Base-by-base conservation (phyloP, 1,284 basidiomycete genomes). In the Microbotryomycetes sp. region DNA sequence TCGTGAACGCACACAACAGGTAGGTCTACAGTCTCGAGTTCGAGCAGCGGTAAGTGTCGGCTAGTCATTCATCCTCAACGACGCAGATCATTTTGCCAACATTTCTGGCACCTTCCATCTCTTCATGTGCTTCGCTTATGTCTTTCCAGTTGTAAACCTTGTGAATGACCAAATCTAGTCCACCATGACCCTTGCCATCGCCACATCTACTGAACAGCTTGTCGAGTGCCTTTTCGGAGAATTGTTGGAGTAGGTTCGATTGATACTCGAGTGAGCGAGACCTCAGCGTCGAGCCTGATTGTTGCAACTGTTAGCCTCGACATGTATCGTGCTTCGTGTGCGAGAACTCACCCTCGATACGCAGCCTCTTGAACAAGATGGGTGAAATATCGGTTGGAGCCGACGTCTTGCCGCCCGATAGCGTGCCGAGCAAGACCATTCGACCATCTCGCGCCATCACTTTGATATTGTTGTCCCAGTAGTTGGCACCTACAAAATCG, bases 61-160 rank as follows among this genome's bases (percentile, higher is more conserved):
- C n/a, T n/a, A 49, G 23, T 49, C 30, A 12, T 19, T 25, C n/a
- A 29, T 19, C 30, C 54, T 51, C 23, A 67, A 45, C 56, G n/a
- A 54, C 60, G 45, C 62, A 64, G 6, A 66, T 56, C 29, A 79
- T 80, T 76, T 83, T 83, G 23, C 81, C 81, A 36, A 77, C 78
- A 68, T 82, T 96, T 73, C 84, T 85, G 74, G 93, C 89, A 49
- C 80, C 84, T 72, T 87, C 85, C 88, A 97, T 93, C 77, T 89
- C 87, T 63, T 83, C 81, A 69, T 93, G 91, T 1, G 91, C 92
- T 52, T 84, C 83, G 69, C 85, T 83, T 60, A 96, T 90, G 62
- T 90, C 80, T 23, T 82, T 82, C 91, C 89, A 93, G 1, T 84
- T 81, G 77, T 86, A 92, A 12, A 89, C 84, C 80, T 87, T 84